Base-by-base conservation (phyloP, 805 yeast genomes). In the Saccharomycopsis schoenii region DNA sequence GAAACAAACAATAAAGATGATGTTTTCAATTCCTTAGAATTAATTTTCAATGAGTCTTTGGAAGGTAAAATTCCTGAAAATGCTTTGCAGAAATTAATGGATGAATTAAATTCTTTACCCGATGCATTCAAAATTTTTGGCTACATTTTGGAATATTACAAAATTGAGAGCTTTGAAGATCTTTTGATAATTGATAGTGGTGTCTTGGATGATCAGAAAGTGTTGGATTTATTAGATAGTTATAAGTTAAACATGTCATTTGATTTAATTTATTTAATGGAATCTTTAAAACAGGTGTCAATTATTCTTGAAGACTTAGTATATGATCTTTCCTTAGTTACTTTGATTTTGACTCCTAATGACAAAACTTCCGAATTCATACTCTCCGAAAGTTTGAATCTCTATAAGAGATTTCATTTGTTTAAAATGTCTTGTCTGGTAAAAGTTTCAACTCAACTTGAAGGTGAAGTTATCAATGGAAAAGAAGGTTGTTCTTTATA, bases 21-120 rank as follows among this genome's bases (percentile, higher is more conserved):
- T 8, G 34, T 68, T 71, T 41, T 68, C 72, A 50, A 73, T 68
- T 47, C 69, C 62, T 74, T 81, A 36, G 62, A 67, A 0, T 64
- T 68, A 5, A 71, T 81, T 5, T 81, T 83, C 63, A 76, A 77
- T 39, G 63, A 72, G 0, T 66, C 72, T 17, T 71, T 85, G 56
- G 71, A 78, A 11, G 67, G 72, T 2, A 72, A 73, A 58, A 71
- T 83, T 58, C 77, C 78, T 62, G 70, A 74, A 41, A 63, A 70
- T 1, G 72, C 74, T 41, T 69, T 78, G 41, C 65, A 72, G 39
- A 72, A 67, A 9, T 67, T 82, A n/a, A 73, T 80, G 41, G 68
- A 71, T 12, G 75, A 76, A 50, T 67, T 80, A 61, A 73, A 74
- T 55, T 66, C 73, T 4, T 69, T 79, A 24, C 74, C 75, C 39